Conservation (phyloP, 179 eudicot species). For the Actinidia arguta region DNA sequence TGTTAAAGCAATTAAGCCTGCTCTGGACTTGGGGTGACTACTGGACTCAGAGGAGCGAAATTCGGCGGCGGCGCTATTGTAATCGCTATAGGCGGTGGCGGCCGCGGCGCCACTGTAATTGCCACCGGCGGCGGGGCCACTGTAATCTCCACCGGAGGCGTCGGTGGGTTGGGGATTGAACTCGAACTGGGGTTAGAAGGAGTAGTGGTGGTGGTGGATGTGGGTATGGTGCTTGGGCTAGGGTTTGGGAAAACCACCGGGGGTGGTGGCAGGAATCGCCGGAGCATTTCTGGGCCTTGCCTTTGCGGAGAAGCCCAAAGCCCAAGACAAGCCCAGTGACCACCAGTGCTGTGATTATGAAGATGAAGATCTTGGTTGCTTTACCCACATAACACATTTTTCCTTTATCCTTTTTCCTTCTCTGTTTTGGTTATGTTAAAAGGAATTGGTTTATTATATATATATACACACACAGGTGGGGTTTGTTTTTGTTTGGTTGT, state of each 20-base stretch:
- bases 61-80: slow-evolving; percentile 29
- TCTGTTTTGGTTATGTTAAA: neutral
- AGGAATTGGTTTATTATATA: no score
- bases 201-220: neutral
- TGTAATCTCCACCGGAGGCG: neutral
- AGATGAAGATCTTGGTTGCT: slow-evolving; percentile 96
- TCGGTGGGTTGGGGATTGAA: slow-evolving; percentile 18
- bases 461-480: no score
- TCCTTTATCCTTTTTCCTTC: neutral
- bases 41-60: slow-evolving; percentile 45
- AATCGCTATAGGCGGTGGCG: slow-evolving; percentile 25
- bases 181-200: slow-evolving; percentile 1
- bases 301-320: slow-evolving; percentile 53
- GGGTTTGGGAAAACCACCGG: slow-evolving; percentile 24
- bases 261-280: slow-evolving; percentile 34
- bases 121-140: slow-evolving; percentile 25
- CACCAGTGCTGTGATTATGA: slow-evolving; percentile 56
- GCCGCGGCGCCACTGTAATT: slow-evolving; percentile 20
- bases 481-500: no score
- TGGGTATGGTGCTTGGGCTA: slow-evolving; percentile 17
- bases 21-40: slow-evolving; percentile 59
- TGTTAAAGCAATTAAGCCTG: slow-evolving; percentile 24
- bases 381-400: slow-evolving; percentile 92
- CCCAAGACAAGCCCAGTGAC: slow-evolving; percentile 70
- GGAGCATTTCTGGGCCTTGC: slow-evolving; percentile 45